Base-by-base conservation (phyloP, 345 rosid species). In the Euclidium syriacum region DNA sequence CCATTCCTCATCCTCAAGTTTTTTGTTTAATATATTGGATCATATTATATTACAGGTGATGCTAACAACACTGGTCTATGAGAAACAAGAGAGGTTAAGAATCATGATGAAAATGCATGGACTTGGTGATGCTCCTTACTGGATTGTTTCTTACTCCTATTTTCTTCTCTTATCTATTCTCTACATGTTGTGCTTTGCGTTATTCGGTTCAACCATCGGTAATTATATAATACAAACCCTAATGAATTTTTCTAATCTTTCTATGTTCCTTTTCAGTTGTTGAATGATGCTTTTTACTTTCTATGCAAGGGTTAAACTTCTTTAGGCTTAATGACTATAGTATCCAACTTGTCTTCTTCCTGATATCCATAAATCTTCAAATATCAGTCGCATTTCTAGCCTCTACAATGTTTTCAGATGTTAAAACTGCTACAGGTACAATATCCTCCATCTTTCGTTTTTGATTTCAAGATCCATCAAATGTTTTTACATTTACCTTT, bases 61-160 rank as follows among this genome's bases (percentile, higher is more conserved):
- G 23, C 63, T 94, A 78, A 65, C 83, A 57, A 62, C 91, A 17
- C 69, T 94, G 72, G 96, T 94, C 12, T 86, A 90, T 43, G 97
- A 90, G 80, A 94, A 87, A 41, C 83, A 87, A 66, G 85, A 87
- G 50, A 84, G 77, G 54, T 74, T 90, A 62, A 80, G 96, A 77
- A 83, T 94, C 62, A 94, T 94, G 95, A 94, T 94, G 97, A 87
- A 90, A 75, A 94, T 94, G 99, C 99, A 90, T 17, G 97, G 97
- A 62, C 97, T 94, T 67, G 88, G 96, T 19, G 96, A 94, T 68
- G 88, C 83, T 36, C 90, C 99, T 58, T 94, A 90, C 68, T 94
- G 96, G 97, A 57, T 84, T 73, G 91, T 89, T 68, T 77, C 95
- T 52, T 92, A 92, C 59, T 74, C 77, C 33, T 92, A 92, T 78